Conservation (phyloP, 129 eudicot species). For the Dittrichia graveolens region DNA sequence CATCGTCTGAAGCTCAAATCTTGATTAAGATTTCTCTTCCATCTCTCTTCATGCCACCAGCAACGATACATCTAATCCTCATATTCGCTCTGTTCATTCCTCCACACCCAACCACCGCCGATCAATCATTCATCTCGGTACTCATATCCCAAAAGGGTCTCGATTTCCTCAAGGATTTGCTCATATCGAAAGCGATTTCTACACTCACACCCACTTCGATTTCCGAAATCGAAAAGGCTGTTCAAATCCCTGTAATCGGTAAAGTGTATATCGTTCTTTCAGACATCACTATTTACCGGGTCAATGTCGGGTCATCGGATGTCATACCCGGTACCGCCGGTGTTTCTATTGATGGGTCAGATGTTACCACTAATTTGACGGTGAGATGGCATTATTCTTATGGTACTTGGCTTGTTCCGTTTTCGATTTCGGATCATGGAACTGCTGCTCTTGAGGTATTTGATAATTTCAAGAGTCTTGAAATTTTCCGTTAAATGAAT, state of each 20-base stretch:
- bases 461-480: not conserved
- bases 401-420: slow-evolving; percentile 46
- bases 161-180: slow-evolving; percentile 50
- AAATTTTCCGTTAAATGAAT: not conserved
- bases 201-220: slow-evolving; percentile 47
- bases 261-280: slow-evolving; percentile 42
- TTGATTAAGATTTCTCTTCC: not conserved
- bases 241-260: slow-evolving; percentile 57
- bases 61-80: slow-evolving; percentile 31
- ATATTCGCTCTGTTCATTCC: slow-evolving; percentile 31
- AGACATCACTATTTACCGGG: slow-evolving; percentile 42
- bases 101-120: slow-evolving; percentile 35
- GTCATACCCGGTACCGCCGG: slow-evolving; percentile 41
- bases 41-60: slow-evolving; percentile 40
- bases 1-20: slow-evolving; percentile 28
- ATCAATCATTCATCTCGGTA: slow-evolving; percentile 48
- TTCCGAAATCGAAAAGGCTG: slow-evolving; percentile 26
- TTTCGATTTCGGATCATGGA: slow-evolving; percentile 54
- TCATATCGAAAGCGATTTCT: slow-evolving; percentile 46
- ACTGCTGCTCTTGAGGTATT: slow-evolving; percentile 56
- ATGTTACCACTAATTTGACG: slow-evolving; percentile 41
- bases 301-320: slow-evolving; percentile 43
- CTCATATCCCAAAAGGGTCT: slow-evolving; percentile 62
- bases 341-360: slow-evolving; percentile 46
- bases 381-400: slow-evolving; percentile 59